Evolutionary conservation across 257 asterid species (phyloP).

Genomic region (Euphrasia confusa): DNA sequence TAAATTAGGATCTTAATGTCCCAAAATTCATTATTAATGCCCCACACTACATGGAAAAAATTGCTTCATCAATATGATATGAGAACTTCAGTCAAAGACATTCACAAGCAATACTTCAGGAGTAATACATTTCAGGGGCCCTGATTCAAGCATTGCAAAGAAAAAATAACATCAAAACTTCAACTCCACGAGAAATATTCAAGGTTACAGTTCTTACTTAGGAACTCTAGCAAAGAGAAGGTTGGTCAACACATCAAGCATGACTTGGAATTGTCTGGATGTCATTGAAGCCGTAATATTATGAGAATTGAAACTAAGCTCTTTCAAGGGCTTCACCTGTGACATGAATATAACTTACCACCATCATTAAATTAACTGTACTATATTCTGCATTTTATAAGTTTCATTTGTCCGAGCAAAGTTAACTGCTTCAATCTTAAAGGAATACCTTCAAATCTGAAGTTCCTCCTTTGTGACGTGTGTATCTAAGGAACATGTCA

Average conservation of each 20-base stretch:
- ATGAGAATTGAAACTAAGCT: constrained; percentile 85
- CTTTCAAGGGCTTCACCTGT: constrained; percentile 99
- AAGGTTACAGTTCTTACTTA: constrained; percentile 51
- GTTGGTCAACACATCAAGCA: constrained; percentile 98
- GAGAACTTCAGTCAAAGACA: not conserved
- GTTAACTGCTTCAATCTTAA: constrained; percentile 19
- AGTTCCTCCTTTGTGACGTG: constrained; percentile 98
- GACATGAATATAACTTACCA: constrained; percentile 24
- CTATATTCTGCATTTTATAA: constrained; percentile 9
- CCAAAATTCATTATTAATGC: too few relatives aligned
- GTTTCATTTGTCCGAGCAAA: constrained; percentile 7
- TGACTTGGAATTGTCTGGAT: constrained; percentile 97
- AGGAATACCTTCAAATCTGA: constrained; percentile 75
- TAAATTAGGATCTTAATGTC: too few relatives aligned
- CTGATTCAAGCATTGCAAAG: not conserved
- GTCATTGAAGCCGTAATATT: constrained; percentile 98
- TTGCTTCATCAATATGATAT: too few relatives aligned
- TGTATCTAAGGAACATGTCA: constrained; percentile 93
- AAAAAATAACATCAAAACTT: constrained; percentile 18
- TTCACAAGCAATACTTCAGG: constrained; percentile 14
- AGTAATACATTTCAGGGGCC: constrained; percentile 10
- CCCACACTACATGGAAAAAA: too few relatives aligned
- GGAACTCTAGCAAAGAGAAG: constrained; percentile 98
- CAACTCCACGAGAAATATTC: constrained; percentile 17
- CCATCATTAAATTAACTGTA: constrained; percentile 17